Evolutionary conservation across 495 filamentous ascomycete genomes (phyloP).

Genomic region (Penicillium parvum): DNA sequence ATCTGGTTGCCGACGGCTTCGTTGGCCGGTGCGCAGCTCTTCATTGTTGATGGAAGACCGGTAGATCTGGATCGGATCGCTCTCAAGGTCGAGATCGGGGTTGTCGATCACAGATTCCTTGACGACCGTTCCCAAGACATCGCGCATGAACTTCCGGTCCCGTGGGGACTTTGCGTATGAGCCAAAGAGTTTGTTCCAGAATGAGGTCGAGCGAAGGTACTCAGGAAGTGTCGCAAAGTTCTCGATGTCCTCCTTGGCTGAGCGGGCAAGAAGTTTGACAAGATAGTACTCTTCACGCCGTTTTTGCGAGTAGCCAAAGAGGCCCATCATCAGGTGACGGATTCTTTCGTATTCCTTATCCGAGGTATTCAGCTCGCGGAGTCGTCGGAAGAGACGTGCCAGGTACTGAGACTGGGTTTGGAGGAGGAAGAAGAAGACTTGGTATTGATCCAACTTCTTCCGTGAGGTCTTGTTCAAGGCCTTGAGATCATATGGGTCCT

Average conservation of each 20-base stretch:
- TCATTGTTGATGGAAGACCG: slow-evolving; percentile 92
- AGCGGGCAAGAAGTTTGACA: slow-evolving; percentile 77
- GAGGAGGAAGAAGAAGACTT: slow-evolving; percentile 95
- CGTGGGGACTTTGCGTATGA: slow-evolving; percentile 89
- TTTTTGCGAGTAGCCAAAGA: slow-evolving; percentile 97
- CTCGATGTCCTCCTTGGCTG: slow-evolving; percentile 84
- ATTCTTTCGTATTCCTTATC: slow-evolving; percentile 92
- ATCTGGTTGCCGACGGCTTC: slow-evolving; percentile 72
- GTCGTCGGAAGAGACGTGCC: slow-evolving; percentile 74
- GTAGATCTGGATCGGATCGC: slow-evolving; percentile 97
- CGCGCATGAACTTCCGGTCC: slow-evolving; percentile 86
- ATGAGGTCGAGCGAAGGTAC: slow-evolving; percentile 83
- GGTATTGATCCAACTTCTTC: slow-evolving; percentile 92
- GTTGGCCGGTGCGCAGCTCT: slow-evolving; percentile 83
- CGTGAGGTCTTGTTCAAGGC: slow-evolving; percentile 94
- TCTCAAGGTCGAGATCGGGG: slow-evolving; percentile 84
- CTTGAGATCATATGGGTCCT: slow-evolving; percentile 93
- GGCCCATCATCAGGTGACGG: slow-evolving; percentile 89
- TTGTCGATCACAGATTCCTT: slow-evolving; percentile 89
- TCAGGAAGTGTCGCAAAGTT: slow-evolving; percentile 69
- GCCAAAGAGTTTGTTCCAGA: slow-evolving; percentile 81
- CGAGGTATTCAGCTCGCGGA: slow-evolving; percentile 78
- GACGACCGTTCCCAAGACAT: slow-evolving; percentile 76
- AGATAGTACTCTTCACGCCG: slow-evolving; percentile 95
- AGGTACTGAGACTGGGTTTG: slow-evolving; percentile 97